Conservation (phyloP, 768 basidiomycete genomes). For the Cubamyces lactineus region DNA sequence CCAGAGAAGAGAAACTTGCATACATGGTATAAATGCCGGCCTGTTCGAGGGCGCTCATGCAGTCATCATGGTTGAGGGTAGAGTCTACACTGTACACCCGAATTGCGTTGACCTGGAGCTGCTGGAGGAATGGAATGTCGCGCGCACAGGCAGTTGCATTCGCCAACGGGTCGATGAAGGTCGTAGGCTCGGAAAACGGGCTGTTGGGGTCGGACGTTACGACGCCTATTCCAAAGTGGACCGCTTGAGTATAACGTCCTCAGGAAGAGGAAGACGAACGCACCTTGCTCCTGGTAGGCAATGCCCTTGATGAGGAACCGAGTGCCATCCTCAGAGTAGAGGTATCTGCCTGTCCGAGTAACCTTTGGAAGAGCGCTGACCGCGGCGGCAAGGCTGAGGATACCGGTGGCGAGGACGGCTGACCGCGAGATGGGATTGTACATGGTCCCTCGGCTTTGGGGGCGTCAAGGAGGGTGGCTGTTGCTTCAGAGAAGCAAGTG, state of each 20-base stretch:
- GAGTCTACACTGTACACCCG: constrained; percentile 89
- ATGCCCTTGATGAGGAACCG: constrained; percentile 90
- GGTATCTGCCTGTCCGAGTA: constrained; percentile 73
- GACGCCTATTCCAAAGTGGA: constrained; percentile 34
- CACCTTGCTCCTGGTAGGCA: constrained; percentile 85
- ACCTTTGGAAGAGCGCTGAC: constrained; percentile 73
- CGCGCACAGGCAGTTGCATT: constrained; percentile 68
- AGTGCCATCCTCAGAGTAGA: constrained; percentile 73
- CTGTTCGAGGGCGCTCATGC: constrained; percentile 75
- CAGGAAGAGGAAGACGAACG: constrained; percentile 4
- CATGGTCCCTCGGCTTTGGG: constrained; percentile 16
- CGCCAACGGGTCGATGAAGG: constrained; percentile 80
- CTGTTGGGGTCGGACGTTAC: constrained; percentile 52
- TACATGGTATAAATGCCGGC: constrained; percentile 92
- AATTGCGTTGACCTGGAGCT: constrained; percentile 79
- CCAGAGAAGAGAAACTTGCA: constrained; percentile 35
- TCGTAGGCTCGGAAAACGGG: constrained; percentile 70
- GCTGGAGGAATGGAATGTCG: constrained; percentile 76
- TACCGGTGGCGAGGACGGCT: constrained; percentile 39
- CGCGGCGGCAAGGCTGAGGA: constrained; percentile 46
- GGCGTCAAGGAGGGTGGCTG: constrained; percentile 13
- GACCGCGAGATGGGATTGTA: constrained; percentile 33
- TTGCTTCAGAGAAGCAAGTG: constrained; percentile 7
- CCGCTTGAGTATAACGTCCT: background rate
- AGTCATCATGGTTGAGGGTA: constrained; percentile 80